Percentiles rank a stretch among this genome's conserved stretches.
phyloP scores from a whole-genome alignment of 75 land plant species.

The Selaginella moellendorffii region DNA sequence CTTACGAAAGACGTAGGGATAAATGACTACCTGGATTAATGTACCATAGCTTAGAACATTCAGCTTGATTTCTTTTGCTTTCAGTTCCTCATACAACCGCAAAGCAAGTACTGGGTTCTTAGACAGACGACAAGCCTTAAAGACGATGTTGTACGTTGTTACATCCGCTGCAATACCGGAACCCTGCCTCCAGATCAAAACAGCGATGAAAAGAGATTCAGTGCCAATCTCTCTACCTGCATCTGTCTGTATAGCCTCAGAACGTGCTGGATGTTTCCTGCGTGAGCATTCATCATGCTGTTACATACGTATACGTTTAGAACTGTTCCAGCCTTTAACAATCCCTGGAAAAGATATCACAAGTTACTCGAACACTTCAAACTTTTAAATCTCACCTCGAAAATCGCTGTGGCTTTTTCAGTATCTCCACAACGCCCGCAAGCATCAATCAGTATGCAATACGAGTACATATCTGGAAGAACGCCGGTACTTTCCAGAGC shows the following conservation, averaged over 20 bases:
- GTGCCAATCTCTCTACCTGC: conserved; percentile 36
- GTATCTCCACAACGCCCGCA: conserved; percentile 63
- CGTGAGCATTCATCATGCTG: conserved; percentile 77
- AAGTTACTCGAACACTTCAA: no score
- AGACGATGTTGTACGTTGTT: conserved; percentile 64
- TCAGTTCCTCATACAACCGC: conserved; percentile 36
- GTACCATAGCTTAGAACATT: conserved; percentile 71
- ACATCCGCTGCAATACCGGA: conserved; percentile 46
- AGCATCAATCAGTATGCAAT: conserved; percentile 59
- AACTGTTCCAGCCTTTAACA: conserved; percentile 30
- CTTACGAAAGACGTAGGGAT: no score
- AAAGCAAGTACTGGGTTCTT: conserved; percentile 48
- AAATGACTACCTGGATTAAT: conserved; percentile 28
- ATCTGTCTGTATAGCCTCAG: conserved; percentile 45
- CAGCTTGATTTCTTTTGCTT: conserved; percentile 30
- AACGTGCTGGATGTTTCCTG: conserved; percentile 46
- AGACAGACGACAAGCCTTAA: conserved; percentile 59
- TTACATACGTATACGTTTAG: conserved; percentile 66
- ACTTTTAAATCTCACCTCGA: no score
- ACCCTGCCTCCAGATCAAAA: conserved; percentile 25
- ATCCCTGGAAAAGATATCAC: conserved; percentile 53
- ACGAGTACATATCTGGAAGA: conserved; percentile 42
- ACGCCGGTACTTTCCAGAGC: conserved; percentile 27
- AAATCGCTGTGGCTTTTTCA: conserved; percentile 40
- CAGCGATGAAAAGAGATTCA: background rate